Evolutionary conservation across 768 basidiomycete species (phyloP), one percentile per base, ranked within the genome.

Genomic region (Ramaria sp.): DNA sequence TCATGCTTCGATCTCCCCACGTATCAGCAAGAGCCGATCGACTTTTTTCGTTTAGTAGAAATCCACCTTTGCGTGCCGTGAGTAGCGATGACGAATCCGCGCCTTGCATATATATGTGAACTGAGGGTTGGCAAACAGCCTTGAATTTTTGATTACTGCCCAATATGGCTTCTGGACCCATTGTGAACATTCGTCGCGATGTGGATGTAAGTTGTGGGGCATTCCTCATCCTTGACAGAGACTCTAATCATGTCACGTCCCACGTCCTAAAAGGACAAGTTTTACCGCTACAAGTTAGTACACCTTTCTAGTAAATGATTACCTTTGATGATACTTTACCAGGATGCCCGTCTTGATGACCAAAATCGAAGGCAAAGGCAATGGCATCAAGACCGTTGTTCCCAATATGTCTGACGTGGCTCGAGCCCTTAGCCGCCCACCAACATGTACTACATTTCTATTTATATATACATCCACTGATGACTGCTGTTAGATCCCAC

Each of bases 341-440:
- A 94, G 91, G 60, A 99, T 99, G 96, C 96, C 96, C 54, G 67
- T 93, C 56, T 80, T 99, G 58, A 78, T 81, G 59, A 95, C 88
- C 59, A 98, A 98, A 75, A 93, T 98, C 34, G 96, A 99, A 73
- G 96, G 96, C 63, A 94, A 93, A 70, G 96, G 96, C 57, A 99
- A 99, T 68, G 96, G 96, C 63, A 98, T 99, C 73, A 99, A 99
- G 75, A 99, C 96, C 44, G 94, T 99, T 65, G 73, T 97, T 52
- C 94, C 94, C 18, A 99, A 99, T 72, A 97, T 99, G 92, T 81
- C 90, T 57, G 96, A 98, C 69, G 86, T 99, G 60, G 91, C 95
- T 47, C 85, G 91, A 59, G 93, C 96, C 43, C 81, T 99, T 60
- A 89, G 85, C 64, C 86, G 96, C 56, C 95, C 95, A 57, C 88